These are phyloP conservation scores for Staphylotrichum longicolle DNA, from an alignment of 495 filamentous ascomycete species.

Conservation along the genomic window DNA sequence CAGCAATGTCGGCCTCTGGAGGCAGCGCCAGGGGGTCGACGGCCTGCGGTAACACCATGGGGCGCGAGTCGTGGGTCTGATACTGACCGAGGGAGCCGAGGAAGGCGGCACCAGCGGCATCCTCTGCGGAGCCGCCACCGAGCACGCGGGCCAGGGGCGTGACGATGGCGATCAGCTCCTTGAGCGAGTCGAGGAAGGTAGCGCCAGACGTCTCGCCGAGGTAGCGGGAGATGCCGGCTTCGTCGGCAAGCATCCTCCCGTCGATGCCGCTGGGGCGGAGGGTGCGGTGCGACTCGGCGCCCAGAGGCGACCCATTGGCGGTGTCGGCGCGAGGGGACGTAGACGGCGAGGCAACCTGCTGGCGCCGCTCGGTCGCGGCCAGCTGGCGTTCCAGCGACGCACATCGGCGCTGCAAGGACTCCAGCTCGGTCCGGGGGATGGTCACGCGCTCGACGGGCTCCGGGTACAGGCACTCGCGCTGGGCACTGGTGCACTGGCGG, in stretches of 20 bases:
- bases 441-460: conserved; percentile 30
- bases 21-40: conserved; percentile 32
- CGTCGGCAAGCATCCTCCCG: conserved; percentile 38
- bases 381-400: conserved; percentile 22
- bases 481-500: conserved; percentile 30
- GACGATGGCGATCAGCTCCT: conserved; percentile 34
- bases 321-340: not conserved
- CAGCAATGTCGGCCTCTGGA: conserved; percentile 24
- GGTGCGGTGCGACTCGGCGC: conserved; percentile 11
- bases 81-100: conserved; percentile 36
- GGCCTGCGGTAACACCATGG: conserved; percentile 27
- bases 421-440: conserved; percentile 31
- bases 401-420: conserved; percentile 30
- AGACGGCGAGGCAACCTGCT: conserved; percentile 10
- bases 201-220: conserved; percentile 43
- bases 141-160: conserved; percentile 21
- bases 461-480: conserved; percentile 39
- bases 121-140: not conserved
- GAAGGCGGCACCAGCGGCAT: conserved; percentile 21
- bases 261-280: conserved; percentile 16
- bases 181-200: conserved; percentile 40
- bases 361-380: conserved; percentile 7
- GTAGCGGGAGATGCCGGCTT: conserved; percentile 35
- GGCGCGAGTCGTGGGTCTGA: conserved; percentile 43
- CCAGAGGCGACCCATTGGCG: conserved; percentile 6